phyloP scores from a whole-genome alignment of 192 early-diverging fungal genomes.

The Coemansia nantahalensis region DNA sequence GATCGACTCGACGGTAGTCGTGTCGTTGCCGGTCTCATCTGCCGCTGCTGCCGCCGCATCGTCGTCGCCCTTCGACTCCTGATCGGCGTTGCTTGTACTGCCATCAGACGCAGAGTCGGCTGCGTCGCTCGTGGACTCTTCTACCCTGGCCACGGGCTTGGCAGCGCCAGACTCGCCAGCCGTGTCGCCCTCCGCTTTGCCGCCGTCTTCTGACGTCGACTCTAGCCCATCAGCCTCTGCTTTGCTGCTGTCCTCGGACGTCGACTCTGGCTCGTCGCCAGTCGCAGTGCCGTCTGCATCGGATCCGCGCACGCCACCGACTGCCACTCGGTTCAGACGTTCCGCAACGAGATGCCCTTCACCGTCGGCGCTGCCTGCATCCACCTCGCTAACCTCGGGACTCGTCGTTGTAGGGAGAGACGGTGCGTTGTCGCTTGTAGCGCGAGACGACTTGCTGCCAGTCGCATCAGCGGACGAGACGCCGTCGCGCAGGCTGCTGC shows the following conservation, averaged over 20 bases:
- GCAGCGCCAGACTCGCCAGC: too few species aligned
- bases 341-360: background rate
- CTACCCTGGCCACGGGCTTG: too few species aligned
- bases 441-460: too few species aligned
- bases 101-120: conserved; percentile 1
- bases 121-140: background rate
- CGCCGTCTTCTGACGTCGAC: too few species aligned
- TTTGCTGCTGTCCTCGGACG: background rate
- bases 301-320: background rate
- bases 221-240: background rate
- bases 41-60: background rate
- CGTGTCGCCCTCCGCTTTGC: too few species aligned
- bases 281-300: background rate
- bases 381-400: conserved; percentile 17
- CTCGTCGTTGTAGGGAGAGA: background rate
- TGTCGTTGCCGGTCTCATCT: conserved; percentile 18
- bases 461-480: too few species aligned
- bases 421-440: background rate
- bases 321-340: background rate
- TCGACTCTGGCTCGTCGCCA: background rate
- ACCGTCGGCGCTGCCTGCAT: background rate
- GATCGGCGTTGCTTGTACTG: background rate
- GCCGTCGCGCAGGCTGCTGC: background rate
- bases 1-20: conserved; percentile 38
- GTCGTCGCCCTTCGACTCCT: background rate